Evolutionary conservation across 371 early-diverging fungal genomes (phyloP).

Genomic region (Sporodiniella umbellata): DNA sequence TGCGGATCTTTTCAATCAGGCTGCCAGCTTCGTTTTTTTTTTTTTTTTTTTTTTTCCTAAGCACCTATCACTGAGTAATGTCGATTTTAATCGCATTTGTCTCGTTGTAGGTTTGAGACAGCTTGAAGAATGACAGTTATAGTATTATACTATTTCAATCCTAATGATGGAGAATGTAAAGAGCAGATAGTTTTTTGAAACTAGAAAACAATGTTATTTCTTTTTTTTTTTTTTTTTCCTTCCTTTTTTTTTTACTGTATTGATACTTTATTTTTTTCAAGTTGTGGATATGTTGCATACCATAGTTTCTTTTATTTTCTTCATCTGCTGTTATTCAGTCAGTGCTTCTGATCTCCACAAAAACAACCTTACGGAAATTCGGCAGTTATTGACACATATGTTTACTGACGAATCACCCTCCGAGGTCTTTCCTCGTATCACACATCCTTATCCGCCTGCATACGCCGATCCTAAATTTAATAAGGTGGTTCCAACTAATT

Average conservation of each 20-base stretch:
- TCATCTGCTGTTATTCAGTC: not conserved
- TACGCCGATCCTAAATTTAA: constrained; percentile 23
- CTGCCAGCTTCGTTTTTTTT: too few species aligned
- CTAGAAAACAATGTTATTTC: too few species aligned
- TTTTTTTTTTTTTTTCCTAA: too few species aligned
- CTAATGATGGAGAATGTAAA: too few species aligned
- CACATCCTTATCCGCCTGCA: constrained; percentile 35
- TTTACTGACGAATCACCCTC: constrained; percentile 3
- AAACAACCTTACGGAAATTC: not conserved
- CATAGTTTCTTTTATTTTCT: not conserved
- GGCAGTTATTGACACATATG: not conserved
- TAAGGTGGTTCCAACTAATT: constrained; percentile 41
- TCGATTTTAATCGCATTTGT: too few species aligned
- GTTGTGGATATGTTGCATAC: not conserved
- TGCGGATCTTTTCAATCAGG: too few species aligned
- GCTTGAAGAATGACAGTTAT: too few species aligned
- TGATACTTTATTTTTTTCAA: not conserved
- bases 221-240: too few species aligned
- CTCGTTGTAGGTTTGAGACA: too few species aligned
- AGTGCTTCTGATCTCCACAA: not conserved
- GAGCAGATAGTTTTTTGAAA: too few species aligned
- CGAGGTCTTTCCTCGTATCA: constrained; percentile 14
- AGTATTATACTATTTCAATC: too few species aligned
- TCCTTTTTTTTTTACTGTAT: not conserved
- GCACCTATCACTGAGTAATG: too few species aligned